phyloP scores from a whole-genome alignment of 192 early-diverging fungal species.

The Backusella circina region DNA sequence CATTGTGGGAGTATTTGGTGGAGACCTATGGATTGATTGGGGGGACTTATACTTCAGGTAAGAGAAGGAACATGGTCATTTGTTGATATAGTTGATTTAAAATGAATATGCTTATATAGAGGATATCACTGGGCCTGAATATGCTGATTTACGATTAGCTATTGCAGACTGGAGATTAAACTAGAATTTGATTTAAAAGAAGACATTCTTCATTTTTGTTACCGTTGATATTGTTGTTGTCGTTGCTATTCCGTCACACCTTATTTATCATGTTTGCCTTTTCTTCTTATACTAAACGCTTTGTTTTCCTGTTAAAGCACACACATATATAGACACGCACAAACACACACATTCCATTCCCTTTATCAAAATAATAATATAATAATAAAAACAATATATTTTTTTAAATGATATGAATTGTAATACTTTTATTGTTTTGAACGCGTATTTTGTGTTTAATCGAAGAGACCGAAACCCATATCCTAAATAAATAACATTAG shows the following conservation, averaged over 20 bases:
- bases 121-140: constrained; percentile 11
- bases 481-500: constrained; percentile 37
- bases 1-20: constrained; percentile 27
- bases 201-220: not conserved
- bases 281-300: no score
- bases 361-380: no score
- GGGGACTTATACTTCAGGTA: constrained; percentile 25
- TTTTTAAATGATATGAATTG: no score
- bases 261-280: no score
- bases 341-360: no score
- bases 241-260: no score
- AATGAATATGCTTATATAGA: not conserved
- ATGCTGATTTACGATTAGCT: not conserved
- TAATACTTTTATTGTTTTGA: not conserved
- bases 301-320: no score
- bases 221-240: no score
- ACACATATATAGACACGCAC: no score
- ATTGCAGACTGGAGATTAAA: constrained; percentile 11
- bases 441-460: constrained; percentile 56
- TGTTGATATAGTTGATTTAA: no score
- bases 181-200: not conserved
- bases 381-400: no score
- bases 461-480: constrained; percentile 97
- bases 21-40: constrained; percentile 25
- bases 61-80: not conserved